Evolutionary conservation across 2,329 filamentous ascomycete species (phyloP).

Genomic region (Talaromyces albobiverticillius): DNA sequence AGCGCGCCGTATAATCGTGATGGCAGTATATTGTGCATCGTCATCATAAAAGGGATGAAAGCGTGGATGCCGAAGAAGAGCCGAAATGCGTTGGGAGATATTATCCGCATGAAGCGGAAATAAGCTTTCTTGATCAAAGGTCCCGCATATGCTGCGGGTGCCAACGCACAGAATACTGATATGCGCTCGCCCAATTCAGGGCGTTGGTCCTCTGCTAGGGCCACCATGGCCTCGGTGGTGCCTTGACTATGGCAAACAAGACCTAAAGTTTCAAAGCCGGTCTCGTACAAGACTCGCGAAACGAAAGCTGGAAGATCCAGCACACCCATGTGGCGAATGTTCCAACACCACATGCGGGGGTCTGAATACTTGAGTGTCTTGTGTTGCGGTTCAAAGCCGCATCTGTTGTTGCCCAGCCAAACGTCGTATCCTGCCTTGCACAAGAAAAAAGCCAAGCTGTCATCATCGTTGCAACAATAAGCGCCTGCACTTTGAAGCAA

Average conservation of each 20-base stretch:
- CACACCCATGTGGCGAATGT: slow-evolving; percentile 89
- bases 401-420: slow-evolving; percentile 92
- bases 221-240: slow-evolving; percentile 83
- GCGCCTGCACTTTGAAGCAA: slow-evolving; percentile 83
- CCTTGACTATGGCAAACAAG: slow-evolving; percentile 88
- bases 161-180: slow-evolving; percentile 85
- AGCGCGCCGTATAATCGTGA: slow-evolving; percentile 71
- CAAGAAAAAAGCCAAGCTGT: slow-evolving; percentile 85
- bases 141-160: slow-evolving; percentile 86
- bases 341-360: slow-evolving; percentile 95
- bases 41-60: slow-evolving; percentile 93
- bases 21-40: slow-evolving; percentile 67
- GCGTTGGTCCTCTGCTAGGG: slow-evolving; percentile 83
- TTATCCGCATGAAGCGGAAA: slow-evolving; percentile 85
- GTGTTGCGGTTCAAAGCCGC: slow-evolving; percentile 78
- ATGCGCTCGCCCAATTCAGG: slow-evolving; percentile 79
- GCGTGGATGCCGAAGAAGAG: slow-evolving; percentile 86
- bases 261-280: slow-evolving; percentile 76
- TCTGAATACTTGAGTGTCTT: slow-evolving; percentile 67
- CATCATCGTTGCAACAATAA: slow-evolving; percentile 86
- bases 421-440: slow-evolving; percentile 92
- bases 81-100: slow-evolving; percentile 73
- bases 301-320: slow-evolving; percentile 81
- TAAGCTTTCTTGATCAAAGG: slow-evolving; percentile 82
- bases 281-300: slow-evolving; percentile 75